These are phyloP conservation scores for Penicillium malachiteum DNA, from an alignment of 495 filamentous ascomycete genomes.

Conservation along the genomic window DNA sequence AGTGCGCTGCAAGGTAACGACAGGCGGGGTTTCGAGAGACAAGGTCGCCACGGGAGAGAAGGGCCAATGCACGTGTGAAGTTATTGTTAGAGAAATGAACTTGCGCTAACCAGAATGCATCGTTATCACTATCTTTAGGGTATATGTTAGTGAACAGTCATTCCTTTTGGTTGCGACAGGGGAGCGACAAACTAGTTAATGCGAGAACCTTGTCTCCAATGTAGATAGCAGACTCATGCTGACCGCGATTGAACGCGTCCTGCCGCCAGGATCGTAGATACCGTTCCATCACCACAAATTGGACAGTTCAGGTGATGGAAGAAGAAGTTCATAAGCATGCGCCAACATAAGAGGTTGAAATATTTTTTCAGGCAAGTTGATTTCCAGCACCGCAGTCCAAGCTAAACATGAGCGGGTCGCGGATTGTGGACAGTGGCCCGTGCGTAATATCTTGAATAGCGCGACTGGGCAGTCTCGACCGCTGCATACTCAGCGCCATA, in stretches of 20 bases:
- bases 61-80: constrained; percentile 82
- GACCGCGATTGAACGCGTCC: constrained; percentile 88
- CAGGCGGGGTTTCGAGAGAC: constrained; percentile 79
- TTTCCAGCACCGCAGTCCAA: constrained; percentile 5
- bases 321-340: not conserved
- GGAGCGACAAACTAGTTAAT: constrained; percentile 66
- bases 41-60: constrained; percentile 82
- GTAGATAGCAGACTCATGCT: constrained; percentile 93
- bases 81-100: constrained; percentile 93
- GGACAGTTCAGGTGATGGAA: not conserved
- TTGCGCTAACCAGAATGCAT: constrained; percentile 92
- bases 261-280: constrained; percentile 91
- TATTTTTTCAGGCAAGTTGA: not conserved
- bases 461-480: not conserved
- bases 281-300: constrained; percentile 66
- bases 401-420: constrained; percentile 21
- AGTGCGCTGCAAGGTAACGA: constrained; percentile 87
- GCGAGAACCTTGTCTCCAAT: constrained; percentile 96
- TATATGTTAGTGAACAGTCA: constrained; percentile 19
- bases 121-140: constrained; percentile 74
- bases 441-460: constrained; percentile 8
- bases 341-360: not conserved
- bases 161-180: not conserved
- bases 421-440: constrained; percentile 25
- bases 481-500: not conserved